These are phyloP conservation scores for Chionographis japonica DNA, from an alignment of 106 monocot genomes.

Conservation along the genomic window DNA sequence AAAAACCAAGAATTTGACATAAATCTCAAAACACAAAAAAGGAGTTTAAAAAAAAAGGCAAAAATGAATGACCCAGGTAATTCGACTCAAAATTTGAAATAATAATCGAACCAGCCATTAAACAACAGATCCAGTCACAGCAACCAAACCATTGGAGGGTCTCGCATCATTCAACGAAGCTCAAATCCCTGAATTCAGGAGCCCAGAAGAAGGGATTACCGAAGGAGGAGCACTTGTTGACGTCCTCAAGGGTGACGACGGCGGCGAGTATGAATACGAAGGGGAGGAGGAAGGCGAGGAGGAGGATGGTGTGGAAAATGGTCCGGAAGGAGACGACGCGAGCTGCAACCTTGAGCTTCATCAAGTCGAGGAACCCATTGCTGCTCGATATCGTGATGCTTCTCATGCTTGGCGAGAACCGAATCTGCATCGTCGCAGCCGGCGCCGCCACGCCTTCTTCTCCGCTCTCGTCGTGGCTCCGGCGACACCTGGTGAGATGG, in stretches of 20 bases:
- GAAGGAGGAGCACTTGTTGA: conserved; percentile 73
- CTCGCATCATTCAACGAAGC: no score
- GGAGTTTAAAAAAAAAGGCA: no score
- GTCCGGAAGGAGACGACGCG: conserved; percentile 69
- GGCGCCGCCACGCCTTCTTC: conserved; percentile 6
- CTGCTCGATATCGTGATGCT: conserved; percentile 89
- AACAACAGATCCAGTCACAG: no score
- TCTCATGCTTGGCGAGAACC: conserved; percentile 93
- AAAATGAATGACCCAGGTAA: no score
- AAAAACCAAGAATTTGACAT: no score
- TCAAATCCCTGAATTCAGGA: neutral
- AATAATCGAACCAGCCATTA: neutral
- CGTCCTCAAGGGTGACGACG: conserved; percentile 62
- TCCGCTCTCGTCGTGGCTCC: conserved; percentile 6
- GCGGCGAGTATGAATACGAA: conserved; percentile 75
- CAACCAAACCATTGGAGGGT: no score
- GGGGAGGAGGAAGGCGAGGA: conserved; percentile 58
- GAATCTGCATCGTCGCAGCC: conserved; percentile 90
- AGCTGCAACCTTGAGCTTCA: conserved; percentile 77
- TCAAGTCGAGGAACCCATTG: conserved; percentile 73
- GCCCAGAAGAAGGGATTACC: conserved; percentile 17
- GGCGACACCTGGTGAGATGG: neutral
- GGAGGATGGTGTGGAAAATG: conserved; percentile 59
- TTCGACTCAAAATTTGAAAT: no score
- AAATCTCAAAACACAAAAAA: no score